A percentile compares a stretch with the other conserved stretches of the same genome.
Evolutionary conservation across 202 grass and related monocot species (phyloP).

Genomic region (Setaria viridis): DNA sequence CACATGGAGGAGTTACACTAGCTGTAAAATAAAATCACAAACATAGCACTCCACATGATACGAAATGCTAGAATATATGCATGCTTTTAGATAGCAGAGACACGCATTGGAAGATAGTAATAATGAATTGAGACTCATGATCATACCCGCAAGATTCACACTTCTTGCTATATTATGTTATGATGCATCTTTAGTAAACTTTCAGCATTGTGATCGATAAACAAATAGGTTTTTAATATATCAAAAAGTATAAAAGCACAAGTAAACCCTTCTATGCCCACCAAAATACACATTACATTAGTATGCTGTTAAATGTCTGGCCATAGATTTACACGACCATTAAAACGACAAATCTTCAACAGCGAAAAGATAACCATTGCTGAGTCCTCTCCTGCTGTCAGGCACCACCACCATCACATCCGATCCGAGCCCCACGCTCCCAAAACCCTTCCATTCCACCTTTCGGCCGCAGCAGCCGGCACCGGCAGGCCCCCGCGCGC

Average conservation of each 20-base stretch:
- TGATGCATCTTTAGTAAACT: neutral
- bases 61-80: neutral
- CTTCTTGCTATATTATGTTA: neutral
- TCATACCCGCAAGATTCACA: neutral
- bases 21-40: neutral
- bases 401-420: neutral
- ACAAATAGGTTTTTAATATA: neutral
- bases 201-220: no score
- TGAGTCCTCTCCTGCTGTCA: neutral
- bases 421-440: neutral
- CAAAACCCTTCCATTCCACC: conserved; percentile 40
- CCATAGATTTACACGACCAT: neutral
- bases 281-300: no score
- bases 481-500: neutral
- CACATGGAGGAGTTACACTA: neutral
- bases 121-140: no score
- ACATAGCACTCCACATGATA: neutral
- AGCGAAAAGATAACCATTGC: neutral
- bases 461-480: neutral
- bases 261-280: neutral
- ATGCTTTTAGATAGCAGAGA: neutral
- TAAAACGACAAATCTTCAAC: neutral
- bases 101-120: no score
- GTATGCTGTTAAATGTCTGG: neutral
- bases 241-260: neutral